Conservation (phyloP, 352 stramenopile genomes). For the Phytophthora citrophthora region DNA sequence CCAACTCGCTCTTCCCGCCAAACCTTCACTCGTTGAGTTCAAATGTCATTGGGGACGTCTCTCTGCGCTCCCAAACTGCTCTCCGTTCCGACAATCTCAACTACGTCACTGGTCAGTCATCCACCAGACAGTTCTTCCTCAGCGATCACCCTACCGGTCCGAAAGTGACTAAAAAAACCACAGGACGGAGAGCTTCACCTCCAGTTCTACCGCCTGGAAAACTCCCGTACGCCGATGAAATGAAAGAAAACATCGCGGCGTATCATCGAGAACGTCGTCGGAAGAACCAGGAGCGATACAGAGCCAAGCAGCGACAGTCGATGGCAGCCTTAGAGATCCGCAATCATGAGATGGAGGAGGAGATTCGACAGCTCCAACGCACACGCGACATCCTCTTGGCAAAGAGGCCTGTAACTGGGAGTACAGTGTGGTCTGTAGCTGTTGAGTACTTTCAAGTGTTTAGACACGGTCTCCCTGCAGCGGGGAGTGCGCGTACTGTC, state of each 20-base stretch:
- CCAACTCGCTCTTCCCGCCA: not conserved
- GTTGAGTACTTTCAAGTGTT: slow-evolving; percentile 9
- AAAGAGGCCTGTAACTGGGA: not conserved
- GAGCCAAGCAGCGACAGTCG: not conserved
- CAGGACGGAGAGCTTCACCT: not conserved
- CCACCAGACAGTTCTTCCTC: not conserved
- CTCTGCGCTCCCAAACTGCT: not conserved
- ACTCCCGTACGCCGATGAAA: not conserved
- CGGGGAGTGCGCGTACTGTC: not conserved
- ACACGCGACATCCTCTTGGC: not conserved
- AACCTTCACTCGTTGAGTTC: slow-evolving; percentile 3
- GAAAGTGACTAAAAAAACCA: not conserved
- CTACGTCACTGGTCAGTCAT: not conserved
- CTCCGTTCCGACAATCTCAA: not conserved
- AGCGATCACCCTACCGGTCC: not conserved
- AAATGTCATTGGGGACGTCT: slow-evolving; percentile 2
- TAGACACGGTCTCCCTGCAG: not conserved
- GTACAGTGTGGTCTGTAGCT: slow-evolving; percentile 1
- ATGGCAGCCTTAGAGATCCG: not conserved
- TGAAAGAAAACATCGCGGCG: not conserved
- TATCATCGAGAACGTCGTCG: not conserved
- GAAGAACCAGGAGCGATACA: slow-evolving; percentile 2
- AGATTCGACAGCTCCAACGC: not conserved
- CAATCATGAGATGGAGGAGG: not conserved
- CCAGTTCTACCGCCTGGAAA: not conserved